phyloP scores from a whole-genome alignment of 1,284 basidiomycete genomes.

The Ustilago cynodontis region DNA sequence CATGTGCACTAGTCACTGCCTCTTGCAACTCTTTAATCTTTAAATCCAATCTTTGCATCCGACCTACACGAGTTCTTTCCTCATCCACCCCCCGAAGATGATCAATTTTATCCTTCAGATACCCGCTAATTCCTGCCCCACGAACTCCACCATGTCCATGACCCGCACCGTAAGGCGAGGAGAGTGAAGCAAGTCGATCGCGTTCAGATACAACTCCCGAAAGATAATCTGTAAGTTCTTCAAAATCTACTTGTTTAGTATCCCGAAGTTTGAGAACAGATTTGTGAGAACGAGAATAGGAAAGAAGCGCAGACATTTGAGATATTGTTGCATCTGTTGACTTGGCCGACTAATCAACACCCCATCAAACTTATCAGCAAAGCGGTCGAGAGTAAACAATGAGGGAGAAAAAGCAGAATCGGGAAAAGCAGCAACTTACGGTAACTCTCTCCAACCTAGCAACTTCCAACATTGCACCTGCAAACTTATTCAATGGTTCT shows the following conservation, averaged over 20 bases:
- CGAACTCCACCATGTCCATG: constrained; percentile 71
- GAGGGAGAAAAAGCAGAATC: not conserved
- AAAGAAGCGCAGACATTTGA: constrained; percentile 87
- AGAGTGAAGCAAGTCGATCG: constrained; percentile 77
- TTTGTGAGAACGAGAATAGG: constrained; percentile 89
- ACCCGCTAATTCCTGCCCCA: constrained; percentile 81
- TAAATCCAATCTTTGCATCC: constrained; percentile 88
- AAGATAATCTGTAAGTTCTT: constrained; percentile 95
- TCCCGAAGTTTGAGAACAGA: constrained; percentile 92
- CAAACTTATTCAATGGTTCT: constrained; percentile 94
- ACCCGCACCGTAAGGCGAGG: constrained; percentile 58
- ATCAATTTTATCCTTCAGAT: constrained; percentile 93
- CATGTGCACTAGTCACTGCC: constrained; percentile 92
- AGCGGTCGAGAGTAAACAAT: too few species aligned
- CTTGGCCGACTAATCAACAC: constrained; percentile 47
- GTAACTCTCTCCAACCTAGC: constrained; percentile 57
- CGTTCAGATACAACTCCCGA: constrained; percentile 90
- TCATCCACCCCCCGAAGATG: constrained; percentile 91
- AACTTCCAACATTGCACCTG: constrained; percentile 89
- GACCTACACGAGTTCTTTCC: constrained; percentile 89
- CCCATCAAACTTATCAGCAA: too few species aligned
- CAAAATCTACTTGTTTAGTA: constrained; percentile 98
- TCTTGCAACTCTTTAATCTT: constrained; percentile 99
- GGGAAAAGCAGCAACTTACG: constrained; percentile 40
- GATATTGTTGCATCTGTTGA: constrained; percentile 78